Conservation (phyloP, 441 rosid species). For the Populus hybrid region DNA sequence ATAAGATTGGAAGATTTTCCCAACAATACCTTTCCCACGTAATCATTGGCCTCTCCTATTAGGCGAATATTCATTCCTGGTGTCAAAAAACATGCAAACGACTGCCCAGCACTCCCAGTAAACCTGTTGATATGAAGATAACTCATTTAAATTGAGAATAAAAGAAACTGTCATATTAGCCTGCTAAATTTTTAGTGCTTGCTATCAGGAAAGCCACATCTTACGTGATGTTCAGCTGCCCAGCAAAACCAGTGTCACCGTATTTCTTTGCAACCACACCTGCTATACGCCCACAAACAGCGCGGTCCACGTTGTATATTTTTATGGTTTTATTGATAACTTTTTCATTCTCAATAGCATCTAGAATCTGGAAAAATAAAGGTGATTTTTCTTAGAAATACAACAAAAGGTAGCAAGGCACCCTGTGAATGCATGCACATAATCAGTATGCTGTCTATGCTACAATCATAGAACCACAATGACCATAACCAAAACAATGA, state of each 20-base stretch:
- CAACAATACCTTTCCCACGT: conserved; percentile 86
- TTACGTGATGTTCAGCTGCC: conserved; percentile 92
- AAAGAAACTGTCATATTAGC: background rate
- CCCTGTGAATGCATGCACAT: background rate
- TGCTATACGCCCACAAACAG: conserved; percentile 85
- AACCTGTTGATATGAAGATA: conserved; percentile 47
- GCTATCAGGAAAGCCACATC: conserved; percentile 23
- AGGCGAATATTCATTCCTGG: conserved; percentile 93
- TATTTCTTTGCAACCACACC: conserved; percentile 87
- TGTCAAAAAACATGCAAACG: conserved; percentile 96
- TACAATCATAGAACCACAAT: background rate
- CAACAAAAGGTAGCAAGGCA: background rate
- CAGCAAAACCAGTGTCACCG: conserved; percentile 95
- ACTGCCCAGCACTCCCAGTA: conserved; percentile 91
- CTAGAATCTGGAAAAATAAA: conserved; percentile 48
- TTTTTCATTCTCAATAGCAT: conserved; percentile 84
- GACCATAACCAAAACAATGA: background rate
- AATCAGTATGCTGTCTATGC: background rate
- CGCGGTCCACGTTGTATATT: conserved; percentile 89
- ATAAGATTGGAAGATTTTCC: background rate
- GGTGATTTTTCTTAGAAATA: conserved; percentile 3
- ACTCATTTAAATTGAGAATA: conserved; percentile 23
- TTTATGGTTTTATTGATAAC: conserved; percentile 62
- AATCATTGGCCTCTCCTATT: conserved; percentile 94
- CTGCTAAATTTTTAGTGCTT: background rate